Conservation (phyloP, 2,329 filamentous ascomycete genomes). For the Talaromyces sp. region DNA sequence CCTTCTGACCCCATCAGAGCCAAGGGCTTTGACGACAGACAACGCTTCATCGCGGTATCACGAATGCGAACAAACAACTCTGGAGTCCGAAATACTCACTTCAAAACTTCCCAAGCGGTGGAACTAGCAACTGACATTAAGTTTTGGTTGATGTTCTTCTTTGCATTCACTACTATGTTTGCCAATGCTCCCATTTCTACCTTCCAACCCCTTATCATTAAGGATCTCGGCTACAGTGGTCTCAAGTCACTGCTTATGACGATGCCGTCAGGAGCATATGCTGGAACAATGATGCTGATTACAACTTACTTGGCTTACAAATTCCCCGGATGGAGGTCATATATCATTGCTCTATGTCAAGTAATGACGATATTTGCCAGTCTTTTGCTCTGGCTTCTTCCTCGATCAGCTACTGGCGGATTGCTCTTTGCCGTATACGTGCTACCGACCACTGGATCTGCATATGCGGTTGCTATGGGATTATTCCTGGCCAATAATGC, state of each 20-base stretch:
- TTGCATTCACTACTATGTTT: neutral
- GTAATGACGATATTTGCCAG: neutral
- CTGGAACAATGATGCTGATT: neutral
- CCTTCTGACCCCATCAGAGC: neutral
- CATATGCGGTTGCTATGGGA: neutral
- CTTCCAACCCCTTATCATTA: neutral
- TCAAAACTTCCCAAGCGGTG: neutral
- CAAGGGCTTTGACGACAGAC: neutral
- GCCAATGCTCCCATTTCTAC: slow-evolving; percentile 5
- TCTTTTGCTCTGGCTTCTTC: neutral
- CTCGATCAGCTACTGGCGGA: neutral
- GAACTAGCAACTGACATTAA: neutral
- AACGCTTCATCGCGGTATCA: slow-evolving; percentile 9
- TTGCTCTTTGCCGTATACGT: neutral
- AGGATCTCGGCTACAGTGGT: neutral
- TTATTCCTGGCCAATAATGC: slow-evolving; percentile 8
- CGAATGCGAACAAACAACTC: slow-evolving; percentile 10
- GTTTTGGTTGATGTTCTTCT: slow-evolving; percentile 8
- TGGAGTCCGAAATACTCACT: slow-evolving; percentile 2
- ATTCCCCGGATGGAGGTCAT: neutral
- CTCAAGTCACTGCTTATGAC: neutral
- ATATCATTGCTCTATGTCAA: neutral
- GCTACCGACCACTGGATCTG: neutral
- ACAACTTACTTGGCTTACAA: neutral
- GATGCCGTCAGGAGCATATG: neutral